Base-by-base conservation (phyloP, 1,284 basidiomycete genomes). In the Irpex sp. region DNA sequence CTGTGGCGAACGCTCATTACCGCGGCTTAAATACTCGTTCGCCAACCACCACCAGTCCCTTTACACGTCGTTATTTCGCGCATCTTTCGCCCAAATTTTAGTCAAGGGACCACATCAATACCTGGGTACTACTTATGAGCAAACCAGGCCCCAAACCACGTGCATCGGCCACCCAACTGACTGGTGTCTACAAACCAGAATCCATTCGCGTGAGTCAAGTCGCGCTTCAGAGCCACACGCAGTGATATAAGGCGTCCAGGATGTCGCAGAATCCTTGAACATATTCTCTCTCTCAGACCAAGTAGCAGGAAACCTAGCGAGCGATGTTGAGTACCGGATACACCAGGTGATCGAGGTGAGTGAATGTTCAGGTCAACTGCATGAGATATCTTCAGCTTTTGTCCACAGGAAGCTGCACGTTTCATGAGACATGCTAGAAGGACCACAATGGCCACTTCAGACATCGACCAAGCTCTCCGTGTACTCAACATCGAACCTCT, bases 251-350 rank as follows among this genome's bases (percentile, higher is more conserved):
- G 61, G 44, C 56, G 54, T 19, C 38, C 64, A 97, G 95, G 96
- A 98, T 80, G 91, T 93, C 57, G 96, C 97, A 54, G 96, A 98
- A 70, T 91, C 92, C 0, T 77, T 98, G 36, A 90, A 91, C 57
- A 88, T 98, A 64, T 80, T 86, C n/a, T 89, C 81, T 55, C 78
- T 99, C 52, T 83, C 93, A 1, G 93, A 96, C 62, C 76, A 84
- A 5, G 92, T 98, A 9, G 92, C 95, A 1, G 87, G 88, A 17
- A 85, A 93, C 0, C 83, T 99, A 15, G 96, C 97, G 2, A 94
- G 93, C 66, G 97, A 99, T 79, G 94, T 98, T 51, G 97, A 99
- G 75, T 98, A 98, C 77, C 84, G 97, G 64, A 86, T 98, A 72
- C 95, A 97, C 74, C 93, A 97, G 74, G 88, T 97, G 54, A 85